Conservation (phyloP, 352 stramenopile genomes). For the Phytophthora podocarpi region DNA sequence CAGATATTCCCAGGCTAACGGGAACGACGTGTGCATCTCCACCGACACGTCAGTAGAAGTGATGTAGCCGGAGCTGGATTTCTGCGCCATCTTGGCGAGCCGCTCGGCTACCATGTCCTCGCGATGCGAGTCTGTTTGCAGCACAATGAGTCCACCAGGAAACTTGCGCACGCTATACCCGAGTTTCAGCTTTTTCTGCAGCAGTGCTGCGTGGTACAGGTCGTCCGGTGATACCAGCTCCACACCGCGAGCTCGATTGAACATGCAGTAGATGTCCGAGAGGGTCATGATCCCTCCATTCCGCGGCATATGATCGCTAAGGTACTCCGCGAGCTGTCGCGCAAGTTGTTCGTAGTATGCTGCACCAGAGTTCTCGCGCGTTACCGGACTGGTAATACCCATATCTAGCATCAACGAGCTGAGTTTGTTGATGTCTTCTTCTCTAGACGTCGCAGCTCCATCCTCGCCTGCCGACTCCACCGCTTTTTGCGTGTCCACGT, state of each 20-base stretch:
- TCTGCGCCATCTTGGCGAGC: constrained; percentile 77
- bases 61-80: constrained; percentile 78
- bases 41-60: constrained; percentile 92
- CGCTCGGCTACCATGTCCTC: constrained; percentile 82
- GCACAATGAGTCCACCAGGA: constrained; percentile 91
- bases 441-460: constrained; percentile 18
- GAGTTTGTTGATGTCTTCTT: constrained; percentile 80
- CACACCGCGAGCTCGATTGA: constrained; percentile 97
- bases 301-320: constrained; percentile 78
- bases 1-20: constrained; percentile 96
- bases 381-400: constrained; percentile 93
- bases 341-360: constrained; percentile 93
- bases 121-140: constrained; percentile 90
- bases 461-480: constrained; percentile 35
- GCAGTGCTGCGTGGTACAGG: constrained; percentile 90
- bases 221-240: constrained; percentile 98
- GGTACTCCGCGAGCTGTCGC: constrained; percentile 89
- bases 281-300: constrained; percentile 97
- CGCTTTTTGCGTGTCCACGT: constrained; percentile 82
- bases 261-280: constrained; percentile 99
- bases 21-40: constrained; percentile 92
- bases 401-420: constrained; percentile 92
- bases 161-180: constrained; percentile 95
- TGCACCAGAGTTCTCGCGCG: constrained; percentile 86
- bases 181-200: constrained; percentile 88